A percentile compares a stretch with the other conserved stretches of the same genome.
phyloP scores from a whole-genome alignment of 169 alveolate species.

The Babesia divergens region DNA sequence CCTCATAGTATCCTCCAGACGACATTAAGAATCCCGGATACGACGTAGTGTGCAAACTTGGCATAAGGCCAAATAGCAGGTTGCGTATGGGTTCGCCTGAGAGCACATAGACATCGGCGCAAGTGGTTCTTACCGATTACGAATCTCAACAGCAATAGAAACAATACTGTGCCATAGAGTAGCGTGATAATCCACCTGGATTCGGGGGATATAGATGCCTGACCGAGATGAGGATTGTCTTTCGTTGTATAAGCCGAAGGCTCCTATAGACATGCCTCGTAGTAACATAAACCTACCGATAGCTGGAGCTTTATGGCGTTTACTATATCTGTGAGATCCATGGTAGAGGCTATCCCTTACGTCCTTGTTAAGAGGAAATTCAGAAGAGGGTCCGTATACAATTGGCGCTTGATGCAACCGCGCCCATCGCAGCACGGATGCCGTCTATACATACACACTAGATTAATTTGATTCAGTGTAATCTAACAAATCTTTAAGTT shows the following conservation, averaged over 20 bases:
- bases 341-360: too few species aligned
- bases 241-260: too few species aligned
- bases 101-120: background rate
- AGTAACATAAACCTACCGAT: slow-evolving; percentile 3
- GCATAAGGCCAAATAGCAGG: background rate
- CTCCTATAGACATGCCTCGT: too few species aligned
- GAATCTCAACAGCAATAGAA: background rate
- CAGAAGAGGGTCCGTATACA: too few species aligned
- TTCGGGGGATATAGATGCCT: slow-evolving; percentile 24
- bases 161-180: background rate
- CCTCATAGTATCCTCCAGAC: background rate
- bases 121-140: background rate
- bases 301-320: background rate
- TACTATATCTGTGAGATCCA: background rate
- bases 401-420: too few species aligned
- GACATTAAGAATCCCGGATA: background rate
- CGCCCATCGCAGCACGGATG: too few species aligned
- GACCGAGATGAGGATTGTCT: background rate
- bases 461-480: too few species aligned
- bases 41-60: background rate
- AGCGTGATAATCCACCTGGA: slow-evolving; percentile 1
- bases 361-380: too few species aligned
- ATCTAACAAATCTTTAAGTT: too few species aligned
- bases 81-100: slow-evolving; percentile 22
- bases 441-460: too few species aligned